Evolutionary conservation across 768 basidiomycete genomes (phyloP).

Genomic region (Mycena epipterygia): DNA sequence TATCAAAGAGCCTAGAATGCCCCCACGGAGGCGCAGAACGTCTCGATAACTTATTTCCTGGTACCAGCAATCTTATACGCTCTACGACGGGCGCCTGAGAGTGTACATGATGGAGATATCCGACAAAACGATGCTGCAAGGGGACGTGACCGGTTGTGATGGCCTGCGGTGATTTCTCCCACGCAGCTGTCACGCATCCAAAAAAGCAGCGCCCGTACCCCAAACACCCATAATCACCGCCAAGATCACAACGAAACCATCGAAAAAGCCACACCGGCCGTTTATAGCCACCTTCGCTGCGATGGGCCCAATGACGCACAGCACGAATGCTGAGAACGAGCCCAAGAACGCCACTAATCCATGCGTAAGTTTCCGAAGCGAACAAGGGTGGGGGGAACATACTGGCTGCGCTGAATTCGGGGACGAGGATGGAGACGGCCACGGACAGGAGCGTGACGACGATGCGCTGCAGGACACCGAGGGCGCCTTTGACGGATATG

Average conservation of each 20-base stretch:
- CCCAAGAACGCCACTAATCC: slow-evolving; percentile 85
- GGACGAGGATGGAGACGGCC: slow-evolving; percentile 80
- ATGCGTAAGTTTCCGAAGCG: neutral
- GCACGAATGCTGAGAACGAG: slow-evolving; percentile 84
- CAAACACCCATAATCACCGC: slow-evolving; percentile 79
- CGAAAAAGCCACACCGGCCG: slow-evolving; percentile 62
- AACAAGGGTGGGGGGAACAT: neutral
- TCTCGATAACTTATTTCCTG: too few relatives aligned
- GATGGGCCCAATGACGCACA: slow-evolving; percentile 86
- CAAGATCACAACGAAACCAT: slow-evolving; percentile 65
- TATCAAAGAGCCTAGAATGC: too few relatives aligned
- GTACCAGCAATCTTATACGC: too few relatives aligned
- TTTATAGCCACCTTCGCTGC: slow-evolving; percentile 76
- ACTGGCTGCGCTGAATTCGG: slow-evolving; percentile 83
- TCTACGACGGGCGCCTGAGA: too few relatives aligned
- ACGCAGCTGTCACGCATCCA: slow-evolving; percentile 36
- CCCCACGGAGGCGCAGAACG: too few relatives aligned
- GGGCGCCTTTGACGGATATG: slow-evolving; percentile 52
- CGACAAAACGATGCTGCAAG: too few relatives aligned
- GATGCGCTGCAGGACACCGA: slow-evolving; percentile 70
- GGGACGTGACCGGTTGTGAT: too few relatives aligned
- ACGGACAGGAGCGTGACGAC: slow-evolving; percentile 73
- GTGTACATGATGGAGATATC: too few relatives aligned
- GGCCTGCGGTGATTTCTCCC: too few relatives aligned
- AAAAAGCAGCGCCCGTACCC: slow-evolving; percentile 81